Conservation (phyloP, 106 monocot species). For the Allium cepa region DNA sequence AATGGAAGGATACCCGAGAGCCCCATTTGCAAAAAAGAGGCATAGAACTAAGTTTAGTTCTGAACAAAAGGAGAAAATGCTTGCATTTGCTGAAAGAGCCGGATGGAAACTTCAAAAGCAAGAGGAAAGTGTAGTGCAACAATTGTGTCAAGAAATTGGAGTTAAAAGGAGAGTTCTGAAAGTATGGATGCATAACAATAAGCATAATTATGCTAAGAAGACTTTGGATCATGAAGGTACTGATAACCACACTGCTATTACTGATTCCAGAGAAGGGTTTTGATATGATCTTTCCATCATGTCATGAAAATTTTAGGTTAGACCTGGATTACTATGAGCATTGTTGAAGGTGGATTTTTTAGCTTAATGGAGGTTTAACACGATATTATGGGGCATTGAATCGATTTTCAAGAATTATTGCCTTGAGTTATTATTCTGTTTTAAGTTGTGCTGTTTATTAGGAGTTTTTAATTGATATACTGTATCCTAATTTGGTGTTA, state of each 20-base stretch:
- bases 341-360: background rate
- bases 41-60: constrained; percentile 86
- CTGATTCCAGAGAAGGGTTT: no score
- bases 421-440: background rate
- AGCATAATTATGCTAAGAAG: constrained; percentile 76
- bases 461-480: background rate
- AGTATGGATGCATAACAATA: constrained; percentile 99
- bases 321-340: constrained; percentile 1
- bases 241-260: no score
- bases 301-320: background rate
- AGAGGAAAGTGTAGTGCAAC: constrained; percentile 70
- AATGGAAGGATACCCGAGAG: constrained; percentile 19
- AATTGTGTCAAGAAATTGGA: constrained; percentile 82
- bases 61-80: constrained; percentile 96
- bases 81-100: constrained; percentile 59
- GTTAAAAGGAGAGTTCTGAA: constrained; percentile 83
- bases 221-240: no score
- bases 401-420: background rate
- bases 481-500: background rate
- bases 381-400: no score
- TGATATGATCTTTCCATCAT: no score
- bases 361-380: background rate
- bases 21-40: constrained; percentile 52
- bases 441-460: background rate
- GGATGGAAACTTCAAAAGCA: constrained; percentile 82